These are phyloP conservation scores for Phytopythium boreale DNA, from an alignment of 352 stramenopile genomes.

Conservation along the genomic window DNA sequence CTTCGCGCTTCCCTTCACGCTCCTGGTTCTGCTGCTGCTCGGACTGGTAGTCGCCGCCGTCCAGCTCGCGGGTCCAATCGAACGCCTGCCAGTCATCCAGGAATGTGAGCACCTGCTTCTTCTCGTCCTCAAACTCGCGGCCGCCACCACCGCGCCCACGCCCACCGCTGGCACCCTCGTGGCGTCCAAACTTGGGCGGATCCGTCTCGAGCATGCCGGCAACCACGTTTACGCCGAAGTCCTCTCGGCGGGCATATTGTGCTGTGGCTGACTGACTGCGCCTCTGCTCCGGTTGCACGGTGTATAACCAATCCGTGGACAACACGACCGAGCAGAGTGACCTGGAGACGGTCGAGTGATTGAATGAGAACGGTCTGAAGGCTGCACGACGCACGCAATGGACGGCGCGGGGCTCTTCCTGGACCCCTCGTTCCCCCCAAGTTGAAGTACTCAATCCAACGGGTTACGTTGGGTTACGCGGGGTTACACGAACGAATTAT, in stretches of 20 bases:
- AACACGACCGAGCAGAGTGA: no score
- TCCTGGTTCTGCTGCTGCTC: conserved; percentile 6
- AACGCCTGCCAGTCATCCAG: conserved; percentile 65
- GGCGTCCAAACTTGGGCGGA: conserved; percentile 57
- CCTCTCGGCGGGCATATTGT: no score
- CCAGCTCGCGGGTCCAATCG: conserved; percentile 72
- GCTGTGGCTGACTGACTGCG: no score
- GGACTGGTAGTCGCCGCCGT: conserved; percentile 47
- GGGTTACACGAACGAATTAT: background rate
- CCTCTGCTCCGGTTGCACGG: no score
- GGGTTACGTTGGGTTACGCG: no score
- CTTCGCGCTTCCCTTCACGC: background rate
- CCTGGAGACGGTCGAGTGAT: no score
- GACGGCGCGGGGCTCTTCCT: no score
- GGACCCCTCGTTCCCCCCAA: background rate
- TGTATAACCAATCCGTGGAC: no score
- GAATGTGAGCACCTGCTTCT: conserved; percentile 56
- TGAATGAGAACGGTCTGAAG: no score
- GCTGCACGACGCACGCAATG: no score
- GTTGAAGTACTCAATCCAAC: background rate
- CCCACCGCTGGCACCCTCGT: conserved; percentile 19
- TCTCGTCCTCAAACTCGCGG: conserved; percentile 45
- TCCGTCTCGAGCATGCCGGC: conserved; percentile 73
- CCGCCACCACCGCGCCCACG: conserved; percentile 8
- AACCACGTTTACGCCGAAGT: conserved; percentile 80